Evolutionary conservation across 2,329 filamentous ascomycete species (phyloP).

Genomic region (Lachnellula suecica): DNA sequence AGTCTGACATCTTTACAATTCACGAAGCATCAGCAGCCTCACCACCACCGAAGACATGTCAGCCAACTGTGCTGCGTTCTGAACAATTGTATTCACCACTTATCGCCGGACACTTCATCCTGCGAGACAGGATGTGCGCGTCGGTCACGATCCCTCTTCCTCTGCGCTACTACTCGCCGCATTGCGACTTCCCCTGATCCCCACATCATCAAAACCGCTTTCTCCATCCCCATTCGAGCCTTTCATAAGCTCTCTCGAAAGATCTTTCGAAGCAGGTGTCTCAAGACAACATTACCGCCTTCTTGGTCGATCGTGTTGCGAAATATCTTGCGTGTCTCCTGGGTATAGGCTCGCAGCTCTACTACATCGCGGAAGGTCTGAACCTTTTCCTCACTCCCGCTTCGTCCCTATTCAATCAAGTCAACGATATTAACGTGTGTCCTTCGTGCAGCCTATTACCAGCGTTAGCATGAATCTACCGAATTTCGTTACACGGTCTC

Average conservation of each 20-base stretch:
- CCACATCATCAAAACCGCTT: neutral
- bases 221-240: neutral
- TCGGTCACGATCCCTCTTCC: no score
- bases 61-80: no score
- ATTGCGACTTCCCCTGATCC: neutral
- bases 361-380: constrained; percentile 18
- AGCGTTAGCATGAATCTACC: constrained; percentile 16
- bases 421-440: constrained; percentile 25
- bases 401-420: constrained; percentile 25
- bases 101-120: no score
- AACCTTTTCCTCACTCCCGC: constrained; percentile 20
- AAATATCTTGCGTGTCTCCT: constrained; percentile 24
- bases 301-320: constrained; percentile 19
- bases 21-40: no score
- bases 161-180: neutral
- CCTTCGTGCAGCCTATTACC: constrained; percentile 20
- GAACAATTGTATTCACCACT: no score
- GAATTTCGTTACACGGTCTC: constrained; percentile 15
- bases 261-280: constrained; percentile 25
- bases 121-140: no score
- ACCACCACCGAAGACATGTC: no score
- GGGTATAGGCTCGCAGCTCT: constrained; percentile 21
- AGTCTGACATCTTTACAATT: no score
- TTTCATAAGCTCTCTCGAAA: constrained; percentile 17
- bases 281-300: constrained; percentile 22